These are phyloP conservation scores for Nelumbo lutea DNA, from an alignment of 164 flowering plant species.

Conservation along the genomic window DNA sequence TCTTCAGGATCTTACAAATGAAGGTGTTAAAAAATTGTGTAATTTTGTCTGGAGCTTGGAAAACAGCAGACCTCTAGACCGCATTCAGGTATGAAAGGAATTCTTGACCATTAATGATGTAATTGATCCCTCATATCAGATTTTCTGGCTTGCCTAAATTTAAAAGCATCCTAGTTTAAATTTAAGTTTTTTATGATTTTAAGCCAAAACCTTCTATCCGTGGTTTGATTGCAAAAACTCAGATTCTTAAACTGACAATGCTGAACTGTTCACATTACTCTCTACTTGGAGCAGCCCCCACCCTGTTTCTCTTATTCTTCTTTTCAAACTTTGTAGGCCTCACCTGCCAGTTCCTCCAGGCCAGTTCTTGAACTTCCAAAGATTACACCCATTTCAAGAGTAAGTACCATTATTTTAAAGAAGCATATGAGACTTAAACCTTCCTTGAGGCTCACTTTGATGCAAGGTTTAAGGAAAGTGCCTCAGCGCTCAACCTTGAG, in stretches of 20 bases:
- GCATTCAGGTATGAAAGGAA: conserved; percentile 36
- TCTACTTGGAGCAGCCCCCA: background rate
- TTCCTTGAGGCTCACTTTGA: too few species aligned
- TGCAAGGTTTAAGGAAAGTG: too few species aligned
- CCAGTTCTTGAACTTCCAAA: conserved; percentile 37
- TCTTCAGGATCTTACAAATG: conserved; percentile 38
- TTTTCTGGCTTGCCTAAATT: background rate
- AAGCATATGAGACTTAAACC: too few species aligned
- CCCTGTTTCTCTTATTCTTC: background rate
- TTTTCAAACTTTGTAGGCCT: conserved; percentile 33
- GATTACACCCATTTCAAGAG: conserved; percentile 35
- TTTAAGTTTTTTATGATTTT: background rate
- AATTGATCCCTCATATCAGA: background rate
- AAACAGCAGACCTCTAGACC: conserved; percentile 21
- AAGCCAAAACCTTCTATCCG: background rate
- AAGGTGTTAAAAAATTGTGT: conserved; percentile 43
- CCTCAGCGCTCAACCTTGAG: too few species aligned
- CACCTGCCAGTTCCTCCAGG: conserved; percentile 37
- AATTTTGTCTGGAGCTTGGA: conserved; percentile 34
- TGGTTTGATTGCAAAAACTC: background rate
- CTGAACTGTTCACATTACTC: background rate
- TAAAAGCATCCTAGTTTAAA: background rate
- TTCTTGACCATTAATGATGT: background rate
- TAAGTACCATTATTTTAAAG: conserved; percentile 14
- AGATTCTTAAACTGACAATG: background rate